Conservation (phyloP, 768 basidiomycete species). For the Leccinum obscurum region DNA sequence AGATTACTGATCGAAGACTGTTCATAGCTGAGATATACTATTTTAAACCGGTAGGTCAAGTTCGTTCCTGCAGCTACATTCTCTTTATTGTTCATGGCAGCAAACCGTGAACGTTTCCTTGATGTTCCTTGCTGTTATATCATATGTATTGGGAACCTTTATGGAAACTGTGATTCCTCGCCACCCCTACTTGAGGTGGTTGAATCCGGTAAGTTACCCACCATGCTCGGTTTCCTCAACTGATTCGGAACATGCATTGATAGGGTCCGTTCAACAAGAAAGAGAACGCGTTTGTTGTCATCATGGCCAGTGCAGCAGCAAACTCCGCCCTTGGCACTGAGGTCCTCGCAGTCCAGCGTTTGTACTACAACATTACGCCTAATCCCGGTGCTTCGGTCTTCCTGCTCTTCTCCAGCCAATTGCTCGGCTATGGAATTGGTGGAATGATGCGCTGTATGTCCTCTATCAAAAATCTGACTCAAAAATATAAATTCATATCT, state of each 20-base stretch:
- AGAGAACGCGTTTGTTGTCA: constrained; percentile 56
- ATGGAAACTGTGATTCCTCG: constrained; percentile 50
- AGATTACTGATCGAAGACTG: constrained; percentile 6
- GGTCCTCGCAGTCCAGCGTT: constrained; percentile 53
- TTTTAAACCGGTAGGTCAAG: constrained; percentile 49
- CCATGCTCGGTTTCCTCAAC: background rate
- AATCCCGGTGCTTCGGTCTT: constrained; percentile 49
- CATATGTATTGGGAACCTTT: constrained; percentile 48
- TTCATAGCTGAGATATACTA: constrained; percentile 57
- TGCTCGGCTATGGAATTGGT: constrained; percentile 53
- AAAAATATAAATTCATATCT: background rate
- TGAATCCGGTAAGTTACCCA: constrained; percentile 45
- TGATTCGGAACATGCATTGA: constrained; percentile 1
- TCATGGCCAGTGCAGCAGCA: constrained; percentile 57
- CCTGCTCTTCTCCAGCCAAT: constrained; percentile 37
- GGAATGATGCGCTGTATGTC: constrained; percentile 49
- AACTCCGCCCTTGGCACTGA: constrained; percentile 56
- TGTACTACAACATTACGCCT: constrained; percentile 54
- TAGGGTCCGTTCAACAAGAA: constrained; percentile 61
- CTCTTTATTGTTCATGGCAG: constrained; percentile 24
- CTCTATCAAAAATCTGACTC: background rate
- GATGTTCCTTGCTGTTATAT: constrained; percentile 57
- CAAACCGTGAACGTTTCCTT: constrained; percentile 54
- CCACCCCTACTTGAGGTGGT: constrained; percentile 42
- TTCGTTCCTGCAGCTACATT: constrained; percentile 1